Base-by-base conservation (phyloP, 192 early-diverging fungal genomes). In the Dissophora globulifera region DNA sequence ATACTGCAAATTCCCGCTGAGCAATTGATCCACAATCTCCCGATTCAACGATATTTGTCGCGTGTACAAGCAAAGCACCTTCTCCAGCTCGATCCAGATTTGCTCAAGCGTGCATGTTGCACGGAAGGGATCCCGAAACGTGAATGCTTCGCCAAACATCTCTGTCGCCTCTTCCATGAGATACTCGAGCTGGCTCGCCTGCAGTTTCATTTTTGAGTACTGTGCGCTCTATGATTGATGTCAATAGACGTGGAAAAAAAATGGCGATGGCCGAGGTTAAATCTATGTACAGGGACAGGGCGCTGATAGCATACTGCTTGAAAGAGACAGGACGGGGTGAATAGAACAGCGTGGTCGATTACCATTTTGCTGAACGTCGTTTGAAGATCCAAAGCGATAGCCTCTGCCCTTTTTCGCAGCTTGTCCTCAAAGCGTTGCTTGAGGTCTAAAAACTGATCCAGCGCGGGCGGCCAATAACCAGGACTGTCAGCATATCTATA, bases 351-450 rank as follows among this genome's bases (percentile, higher is more conserved):
- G 17, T 6, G 35, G 20, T 31, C 45, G 2, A 9, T 40, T 79
- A 82, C 81, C 81, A 82, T 79, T 42, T 79, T 82, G 23, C 57
- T 54, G 19, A 82, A 70, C 4, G 78, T 82, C n/a, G 31, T 41
- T 26, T 74, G 42, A 19, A 82, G 45, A 31, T 63, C 64, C 58
- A 54, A 26, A 4, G 57, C 61, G n/a, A 75, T 54, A 16, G 59
- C 53, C 22, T 66, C 50, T 5, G 50, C 64, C 51, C 66, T 62
- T 54, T 75, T 67, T 47, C 69, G 64, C 23, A 69, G 62, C 49
- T 69, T 63, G 46, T 33, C 66, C 43, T 66, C 61, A 58, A 66
- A 69, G 5, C 70, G 53, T 15, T 82, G 57, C 55, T 79, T 75
- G 13, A 79, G 59, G 45, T 79, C 61, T 26, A 63, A n/a, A 64